Percentiles rank a stretch among this genome's conserved stretches.
Conservation (phyloP, 2,329 filamentous ascomycete genomes). For the Apiospora pterosperma region DNA sequence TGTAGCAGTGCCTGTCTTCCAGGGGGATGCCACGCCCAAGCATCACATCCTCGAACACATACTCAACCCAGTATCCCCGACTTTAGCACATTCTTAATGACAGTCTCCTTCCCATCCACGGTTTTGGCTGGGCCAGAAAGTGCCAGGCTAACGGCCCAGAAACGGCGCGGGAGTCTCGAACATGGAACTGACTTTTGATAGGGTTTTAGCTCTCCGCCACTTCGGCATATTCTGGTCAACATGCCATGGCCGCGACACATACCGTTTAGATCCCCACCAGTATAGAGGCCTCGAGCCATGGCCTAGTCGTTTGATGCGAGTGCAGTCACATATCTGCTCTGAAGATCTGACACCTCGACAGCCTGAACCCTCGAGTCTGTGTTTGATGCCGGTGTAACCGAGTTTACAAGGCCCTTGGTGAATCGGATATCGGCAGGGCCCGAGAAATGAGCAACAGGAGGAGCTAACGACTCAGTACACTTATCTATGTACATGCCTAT, state of each 20-base stretch:
- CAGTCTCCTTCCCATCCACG: slow-evolving; percentile 40
- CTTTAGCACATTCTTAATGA: slow-evolving; percentile 36
- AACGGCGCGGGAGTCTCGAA: slow-evolving; percentile 34
- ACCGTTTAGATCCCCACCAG: slow-evolving; percentile 31
- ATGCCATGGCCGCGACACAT: neutral
- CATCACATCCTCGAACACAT: slow-evolving; percentile 37
- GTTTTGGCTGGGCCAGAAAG: slow-evolving; percentile 41
- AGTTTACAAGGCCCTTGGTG: slow-evolving; percentile 32
- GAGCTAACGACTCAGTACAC: neutral
- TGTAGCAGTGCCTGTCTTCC: slow-evolving; percentile 35
- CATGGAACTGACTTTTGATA: slow-evolving; percentile 25
- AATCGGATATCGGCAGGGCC: slow-evolving; percentile 34
- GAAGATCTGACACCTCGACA: slow-evolving; percentile 26
- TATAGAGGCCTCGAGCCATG: slow-evolving; percentile 30
- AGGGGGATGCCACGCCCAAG: slow-evolving; percentile 34
- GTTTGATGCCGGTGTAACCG: slow-evolving; percentile 20
- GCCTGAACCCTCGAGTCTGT: slow-evolving; percentile 3
- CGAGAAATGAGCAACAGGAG: neutral
- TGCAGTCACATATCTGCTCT: slow-evolving; percentile 41
- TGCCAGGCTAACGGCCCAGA: slow-evolving; percentile 39
- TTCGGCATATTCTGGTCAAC: neutral
- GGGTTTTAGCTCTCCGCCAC: neutral
- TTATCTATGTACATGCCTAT: neutral
- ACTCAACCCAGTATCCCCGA: slow-evolving; percentile 31
- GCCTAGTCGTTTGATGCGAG: slow-evolving; percentile 34